A percentile compares a stretch with the other conserved stretches of the same genome.
Conservation (phyloP, 768 basidiomycete genomes). For the Termitomyces sp. region DNA sequence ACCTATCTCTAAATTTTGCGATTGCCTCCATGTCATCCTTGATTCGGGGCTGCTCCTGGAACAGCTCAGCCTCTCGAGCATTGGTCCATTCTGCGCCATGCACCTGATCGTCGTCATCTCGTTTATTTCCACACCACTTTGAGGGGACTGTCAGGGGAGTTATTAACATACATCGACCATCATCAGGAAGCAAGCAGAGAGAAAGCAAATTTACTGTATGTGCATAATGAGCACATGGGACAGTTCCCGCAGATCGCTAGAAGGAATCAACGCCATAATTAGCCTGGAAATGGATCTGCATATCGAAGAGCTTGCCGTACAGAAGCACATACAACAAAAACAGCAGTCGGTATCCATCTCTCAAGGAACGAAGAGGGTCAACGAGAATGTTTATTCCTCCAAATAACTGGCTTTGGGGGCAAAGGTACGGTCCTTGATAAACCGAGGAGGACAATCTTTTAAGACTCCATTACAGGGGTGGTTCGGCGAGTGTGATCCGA, state of each 20-base stretch:
- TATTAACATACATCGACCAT: not conserved
- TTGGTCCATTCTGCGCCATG: not conserved
- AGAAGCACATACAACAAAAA: constrained; percentile 9
- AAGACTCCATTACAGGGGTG: not conserved
- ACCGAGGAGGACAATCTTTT: not conserved
- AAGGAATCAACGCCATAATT: not conserved
- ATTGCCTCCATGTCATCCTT: constrained; percentile 6
- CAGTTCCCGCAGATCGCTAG: constrained; percentile 8
- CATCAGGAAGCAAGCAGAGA: not conserved
- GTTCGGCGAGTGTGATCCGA: not conserved
- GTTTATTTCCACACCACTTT: constrained; percentile 9
- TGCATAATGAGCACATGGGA: constrained; percentile 2
- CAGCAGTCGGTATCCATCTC: constrained; percentile 1
- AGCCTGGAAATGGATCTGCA: not conserved
- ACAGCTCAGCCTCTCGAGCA: constrained; percentile 8
- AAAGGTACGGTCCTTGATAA: not conserved
- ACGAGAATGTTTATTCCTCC: not conserved
- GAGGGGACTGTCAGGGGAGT: constrained; percentile 6
- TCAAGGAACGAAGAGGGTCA: not conserved
- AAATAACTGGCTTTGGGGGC: no score
- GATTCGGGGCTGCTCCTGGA: constrained; percentile 7
- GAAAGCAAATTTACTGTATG: constrained; percentile 5
- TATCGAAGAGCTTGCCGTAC: not conserved
- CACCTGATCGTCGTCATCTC: not conserved
- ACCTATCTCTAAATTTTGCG: constrained; percentile 7